Conservation (phyloP, 495 filamentous ascomycete genomes). For the Aspergillus affinis region DNA sequence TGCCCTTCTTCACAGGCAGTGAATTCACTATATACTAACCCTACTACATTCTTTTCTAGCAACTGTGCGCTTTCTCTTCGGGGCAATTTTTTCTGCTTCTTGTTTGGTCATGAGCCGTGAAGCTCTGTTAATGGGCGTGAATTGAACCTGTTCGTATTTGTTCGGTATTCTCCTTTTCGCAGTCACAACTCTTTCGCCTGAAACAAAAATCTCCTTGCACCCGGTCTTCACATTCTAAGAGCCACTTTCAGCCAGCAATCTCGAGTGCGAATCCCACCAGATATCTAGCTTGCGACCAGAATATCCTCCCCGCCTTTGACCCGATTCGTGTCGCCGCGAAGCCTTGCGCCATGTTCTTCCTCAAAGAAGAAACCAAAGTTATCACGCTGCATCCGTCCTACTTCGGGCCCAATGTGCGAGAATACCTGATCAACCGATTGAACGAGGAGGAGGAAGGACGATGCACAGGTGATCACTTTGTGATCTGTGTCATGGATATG, state of each 20-base stretch:
- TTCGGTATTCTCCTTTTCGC: neutral
- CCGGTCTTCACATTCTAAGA: neutral
- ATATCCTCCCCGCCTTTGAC: neutral
- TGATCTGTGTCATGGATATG: constrained; percentile 94
- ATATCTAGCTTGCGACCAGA: neutral
- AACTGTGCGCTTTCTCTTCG: constrained; percentile 3
- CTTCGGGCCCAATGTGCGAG: constrained; percentile 87
- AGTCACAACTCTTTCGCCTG: neutral
- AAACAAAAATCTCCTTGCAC: neutral
- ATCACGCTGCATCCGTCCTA: constrained; percentile 95
- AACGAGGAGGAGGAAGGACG: constrained; percentile 91
- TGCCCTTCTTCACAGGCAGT: neutral
- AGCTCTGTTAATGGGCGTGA: constrained; percentile 6
- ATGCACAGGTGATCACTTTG: constrained; percentile 88
- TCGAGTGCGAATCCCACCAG: neutral
- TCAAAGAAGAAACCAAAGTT: constrained; percentile 88
- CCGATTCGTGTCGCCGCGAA: constrained; percentile 1
- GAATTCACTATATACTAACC: neutral
- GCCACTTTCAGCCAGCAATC: too few species aligned
- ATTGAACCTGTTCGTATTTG: neutral
- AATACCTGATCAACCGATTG: constrained; percentile 81
- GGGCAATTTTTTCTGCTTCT: constrained; percentile 1
- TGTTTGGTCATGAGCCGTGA: constrained; percentile 11
- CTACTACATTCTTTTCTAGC: neutral
- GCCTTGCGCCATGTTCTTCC: constrained; percentile 78